Base-by-base conservation (phyloP, 2,329 filamentous ascomycete genomes). In the Botryotinia convoluta region DNA sequence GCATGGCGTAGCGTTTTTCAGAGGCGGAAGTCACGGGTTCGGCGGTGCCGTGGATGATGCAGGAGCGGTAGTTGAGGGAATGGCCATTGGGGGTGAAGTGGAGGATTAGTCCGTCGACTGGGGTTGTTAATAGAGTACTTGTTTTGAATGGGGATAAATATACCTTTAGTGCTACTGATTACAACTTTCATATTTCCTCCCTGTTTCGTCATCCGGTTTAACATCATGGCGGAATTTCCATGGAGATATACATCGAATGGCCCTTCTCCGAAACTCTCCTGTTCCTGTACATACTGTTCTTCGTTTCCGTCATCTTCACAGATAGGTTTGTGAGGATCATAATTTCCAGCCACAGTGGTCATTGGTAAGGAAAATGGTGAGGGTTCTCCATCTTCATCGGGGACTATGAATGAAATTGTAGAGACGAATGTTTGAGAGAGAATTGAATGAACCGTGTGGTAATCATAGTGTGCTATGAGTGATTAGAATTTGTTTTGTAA, bases 51-150 rank as follows among this genome's bases (percentile, higher is more conserved):
- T 95, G 93, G 26, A 95, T 85, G 10, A 93, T 84, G 29, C 92
- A 92, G 10, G 65, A 70, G 75, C 93, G 92, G 84, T 95, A 97
- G 84, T 96, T 95, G 85, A 93, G 94, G 83, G 89, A 93, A 84
- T 95, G 92, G 73, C 87, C 88, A 84, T 92, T 91, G n/a, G 93
- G 91, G 1, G 93, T 93, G 22, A 95, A 87, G 32, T 91, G 87
- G 45, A 97, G 88, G 26, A 96, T 89, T 71, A 95, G 84, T 63
- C 93, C 93, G 83, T 96, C 93, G 62, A 95, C 51, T 70, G 10
- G 9, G 4, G 7, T 29, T 18, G 32, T 29, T 37, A 59, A 1
- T 9, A 10, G 16, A 22, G 9, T 2, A 5, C 3, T 32, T 51
- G 3, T 48, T 51, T 16, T 61, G 22, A 16, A 18, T 32, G n/a